Conservation (phyloP, 441 rosid species). For the Mallotus japonicus region DNA sequence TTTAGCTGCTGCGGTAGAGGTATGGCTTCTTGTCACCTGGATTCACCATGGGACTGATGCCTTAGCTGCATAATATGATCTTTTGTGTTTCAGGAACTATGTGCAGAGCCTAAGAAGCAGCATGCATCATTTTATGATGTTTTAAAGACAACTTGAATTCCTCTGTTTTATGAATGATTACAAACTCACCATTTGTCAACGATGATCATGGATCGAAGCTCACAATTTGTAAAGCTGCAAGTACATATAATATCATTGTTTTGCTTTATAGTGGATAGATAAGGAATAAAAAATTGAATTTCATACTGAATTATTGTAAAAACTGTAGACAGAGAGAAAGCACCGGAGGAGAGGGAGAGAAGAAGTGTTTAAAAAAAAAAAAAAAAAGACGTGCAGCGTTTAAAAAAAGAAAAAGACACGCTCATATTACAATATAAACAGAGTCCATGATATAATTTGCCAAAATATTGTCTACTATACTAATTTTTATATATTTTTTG, state of each 20-base stretch:
- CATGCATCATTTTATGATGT: slow-evolving; percentile 60
- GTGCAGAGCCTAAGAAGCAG: slow-evolving; percentile 42
- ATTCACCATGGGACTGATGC: slow-evolving; percentile 20
- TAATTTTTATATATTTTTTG: too few species aligned
- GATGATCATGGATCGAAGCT: slow-evolving; percentile 88
- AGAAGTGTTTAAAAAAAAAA: too few species aligned
- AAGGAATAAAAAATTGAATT: too few species aligned
- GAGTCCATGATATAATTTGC: too few species aligned
- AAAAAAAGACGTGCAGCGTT: too few species aligned
- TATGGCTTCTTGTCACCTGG: slow-evolving; percentile 17
- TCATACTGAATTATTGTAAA: background rate
- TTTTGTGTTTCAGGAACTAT: slow-evolving; percentile 34
- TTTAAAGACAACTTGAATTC: slow-evolving; percentile 40
- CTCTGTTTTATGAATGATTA: background rate
- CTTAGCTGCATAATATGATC: too few species aligned
- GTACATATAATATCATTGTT: background rate
- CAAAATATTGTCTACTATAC: too few species aligned
- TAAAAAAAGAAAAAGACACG: too few species aligned
- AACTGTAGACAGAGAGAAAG: background rate
- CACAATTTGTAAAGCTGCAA: slow-evolving; percentile 86
- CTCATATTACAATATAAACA: too few species aligned
- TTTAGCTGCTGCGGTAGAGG: slow-evolving; percentile 79
- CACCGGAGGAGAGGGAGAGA: too few species aligned
- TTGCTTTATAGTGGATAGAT: too few species aligned
- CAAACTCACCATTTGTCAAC: slow-evolving; percentile 62